These are phyloP conservation scores for Candida michaelii DNA, from an alignment of 805 yeast genomes.

Conservation along the genomic window DNA sequence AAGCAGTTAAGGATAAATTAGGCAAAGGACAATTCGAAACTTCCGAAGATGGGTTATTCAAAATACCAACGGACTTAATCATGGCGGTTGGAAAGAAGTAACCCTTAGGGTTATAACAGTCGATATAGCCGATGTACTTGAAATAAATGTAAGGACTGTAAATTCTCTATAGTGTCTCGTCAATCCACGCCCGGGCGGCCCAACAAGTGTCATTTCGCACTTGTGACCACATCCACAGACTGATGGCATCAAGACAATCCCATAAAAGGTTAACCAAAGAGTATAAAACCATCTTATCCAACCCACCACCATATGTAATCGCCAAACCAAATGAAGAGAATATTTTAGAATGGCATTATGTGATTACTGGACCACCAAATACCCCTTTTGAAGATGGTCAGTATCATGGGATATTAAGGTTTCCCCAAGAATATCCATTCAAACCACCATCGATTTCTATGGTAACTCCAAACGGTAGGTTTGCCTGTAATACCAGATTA, in stretches of 20 bases:
- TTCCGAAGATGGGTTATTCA: constrained; percentile 14
- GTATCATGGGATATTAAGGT: constrained; percentile 82
- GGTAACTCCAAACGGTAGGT: constrained; percentile 89
- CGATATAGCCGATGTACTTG: too few species aligned
- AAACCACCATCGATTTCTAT: constrained; percentile 88
- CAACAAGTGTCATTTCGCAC: background rate
- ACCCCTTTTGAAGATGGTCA: constrained; percentile 87
- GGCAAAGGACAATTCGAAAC: constrained; percentile 17
- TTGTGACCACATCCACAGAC: background rate
- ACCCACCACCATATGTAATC: constrained; percentile 79
- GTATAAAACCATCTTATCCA: constrained; percentile 71
- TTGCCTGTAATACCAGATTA: constrained; percentile 73
- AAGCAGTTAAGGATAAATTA: constrained; percentile 14
- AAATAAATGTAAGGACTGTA: too few species aligned
- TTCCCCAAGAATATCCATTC: constrained; percentile 86
- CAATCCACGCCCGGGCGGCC: background rate
- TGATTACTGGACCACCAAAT: constrained; percentile 87
- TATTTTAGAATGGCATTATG: constrained; percentile 90
- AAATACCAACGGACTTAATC: constrained; percentile 22
- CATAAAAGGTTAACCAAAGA: constrained; percentile 67
- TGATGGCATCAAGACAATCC: constrained; percentile 42
- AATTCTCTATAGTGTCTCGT: too few species aligned
- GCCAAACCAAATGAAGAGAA: constrained; percentile 89
- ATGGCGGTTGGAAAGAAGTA: constrained; percentile 25
- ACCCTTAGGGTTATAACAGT: background rate